Base-by-base conservation (phyloP, 495 filamentous ascomycete genomes). In the Neurospora tetrasperma region DNA sequence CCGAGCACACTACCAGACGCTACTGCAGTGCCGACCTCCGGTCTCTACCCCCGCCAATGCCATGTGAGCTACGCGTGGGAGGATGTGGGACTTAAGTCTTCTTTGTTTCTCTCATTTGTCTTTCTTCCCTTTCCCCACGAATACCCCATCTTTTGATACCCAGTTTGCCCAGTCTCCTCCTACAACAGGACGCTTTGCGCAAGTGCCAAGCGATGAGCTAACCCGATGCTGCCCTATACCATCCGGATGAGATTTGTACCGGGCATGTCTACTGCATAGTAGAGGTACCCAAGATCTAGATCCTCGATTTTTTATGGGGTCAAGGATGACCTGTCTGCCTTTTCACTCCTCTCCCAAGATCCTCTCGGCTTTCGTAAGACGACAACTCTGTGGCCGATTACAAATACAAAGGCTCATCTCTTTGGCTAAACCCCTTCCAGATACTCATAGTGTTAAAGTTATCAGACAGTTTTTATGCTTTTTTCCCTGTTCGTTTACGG, bases 21-120 rank as follows among this genome's bases (percentile, higher is more conserved):
- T 66, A 66, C 27, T 66, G 14, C 54, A 35, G 12, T 66, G 27
- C 54, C 54, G 27, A 38, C 54, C 54, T 66, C 18, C 54, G 27
- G 54, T 18, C 27, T 66, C 27, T 35, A 66, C 14, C 54, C 54
- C 54, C 54, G 54, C 54, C 54, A 35, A 66, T 66, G 54, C 54
- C 27, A 66, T 66, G 54, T 66, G 54, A 66, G 54, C 54, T 66
- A 66, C 54, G 54, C 54, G 54, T 66, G 54, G 54, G 54, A 66
- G 54, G 7, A 66, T 35, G 54, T 66, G 54, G 54, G 14, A 35
- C 27, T 66, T 35, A 18, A 35, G 8, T 66, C 11, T 35, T 38
- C 54, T 66, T 66, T 35, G 27, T 66, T 35, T 66, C 54, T 66
- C 54, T 66, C 54, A 18, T 66, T 35, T 66, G 54, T 38, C 54